phyloP scores from a whole-genome alignment of 306 rosid species.

The Herpetospermum pedunculosum region DNA sequence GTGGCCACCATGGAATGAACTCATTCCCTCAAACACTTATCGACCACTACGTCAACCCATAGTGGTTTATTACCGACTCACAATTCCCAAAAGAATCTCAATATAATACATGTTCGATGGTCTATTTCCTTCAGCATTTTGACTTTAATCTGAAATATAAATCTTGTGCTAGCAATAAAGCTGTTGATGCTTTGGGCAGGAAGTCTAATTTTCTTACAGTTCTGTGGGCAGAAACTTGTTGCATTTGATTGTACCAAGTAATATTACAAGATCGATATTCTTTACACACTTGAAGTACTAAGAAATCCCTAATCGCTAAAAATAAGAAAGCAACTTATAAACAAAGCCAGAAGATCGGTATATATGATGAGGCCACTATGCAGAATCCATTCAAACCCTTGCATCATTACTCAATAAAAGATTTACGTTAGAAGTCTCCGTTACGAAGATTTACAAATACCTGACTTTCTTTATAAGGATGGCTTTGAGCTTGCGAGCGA shows the following conservation, averaged over 20 bases:
- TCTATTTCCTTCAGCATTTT: not conserved
- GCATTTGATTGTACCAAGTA: not conserved
- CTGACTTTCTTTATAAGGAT: slow-evolving; percentile 82
- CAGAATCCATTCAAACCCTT: not conserved
- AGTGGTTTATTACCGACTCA: no score
- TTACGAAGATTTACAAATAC: slow-evolving; percentile 21
- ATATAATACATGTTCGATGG: not conserved
- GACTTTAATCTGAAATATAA: not conserved
- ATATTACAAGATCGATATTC: no score
- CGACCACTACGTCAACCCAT: no score
- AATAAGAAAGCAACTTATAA: not conserved
- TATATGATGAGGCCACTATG: not conserved
- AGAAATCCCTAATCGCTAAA: not conserved
- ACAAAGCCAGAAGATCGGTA: not conserved
- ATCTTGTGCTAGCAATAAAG: not conserved
- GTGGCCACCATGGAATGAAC: no score
- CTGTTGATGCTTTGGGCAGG: not conserved
- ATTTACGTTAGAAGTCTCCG: no score
- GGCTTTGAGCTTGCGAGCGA: slow-evolving; percentile 64
- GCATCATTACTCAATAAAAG: not conserved
- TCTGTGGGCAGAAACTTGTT: not conserved
- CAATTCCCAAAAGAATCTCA: not conserved
- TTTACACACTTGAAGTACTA: not conserved
- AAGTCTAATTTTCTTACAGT: not conserved
- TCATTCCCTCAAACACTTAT: no score